A percentile compares a stretch with the other conserved stretches of the same genome.
Evolutionary conservation across 1,284 basidiomycete species (phyloP).

Genomic region (Ceraceosorus guamensis): DNA sequence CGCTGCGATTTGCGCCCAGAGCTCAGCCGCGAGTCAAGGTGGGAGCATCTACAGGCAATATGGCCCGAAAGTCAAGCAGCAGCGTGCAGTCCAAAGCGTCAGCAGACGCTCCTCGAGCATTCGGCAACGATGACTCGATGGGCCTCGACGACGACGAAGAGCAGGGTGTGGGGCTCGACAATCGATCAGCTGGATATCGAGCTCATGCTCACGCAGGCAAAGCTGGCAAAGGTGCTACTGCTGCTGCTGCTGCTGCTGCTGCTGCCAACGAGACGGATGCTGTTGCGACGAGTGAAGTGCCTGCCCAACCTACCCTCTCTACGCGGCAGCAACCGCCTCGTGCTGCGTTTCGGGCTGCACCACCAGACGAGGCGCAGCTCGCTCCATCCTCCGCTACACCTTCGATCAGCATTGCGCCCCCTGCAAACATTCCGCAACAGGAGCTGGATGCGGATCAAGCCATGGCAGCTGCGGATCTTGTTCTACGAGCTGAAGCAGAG

Average conservation of each 20-base stretch:
- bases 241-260: neutral
- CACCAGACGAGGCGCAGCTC: neutral
- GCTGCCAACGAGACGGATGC: conserved; percentile 2
- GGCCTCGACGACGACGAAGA: no score
- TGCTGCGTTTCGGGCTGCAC: neutral
- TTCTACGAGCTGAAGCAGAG: conserved; percentile 1
- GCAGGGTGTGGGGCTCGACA: no score
- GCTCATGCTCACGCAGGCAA: no score
- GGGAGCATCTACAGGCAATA: no score
- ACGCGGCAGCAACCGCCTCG: neutral
- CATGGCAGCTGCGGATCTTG: neutral
- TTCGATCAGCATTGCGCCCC: conserved; percentile 14
- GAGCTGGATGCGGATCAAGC: conserved; percentile 11
- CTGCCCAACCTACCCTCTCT: neutral
- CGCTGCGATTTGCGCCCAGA: conserved; percentile 33
- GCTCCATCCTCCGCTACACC: neutral
- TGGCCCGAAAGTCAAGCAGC: conserved; percentile 5
- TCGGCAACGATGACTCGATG: no score
- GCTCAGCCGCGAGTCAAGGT: no score
- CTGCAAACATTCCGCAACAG: conserved; percentile 7
- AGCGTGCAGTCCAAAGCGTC: conserved; percentile 10
- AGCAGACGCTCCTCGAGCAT: neutral
- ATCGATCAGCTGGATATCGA: no score
- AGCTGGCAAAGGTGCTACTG: conserved; percentile 1
- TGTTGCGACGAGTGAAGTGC: conserved; percentile 1